Conservation (phyloP, 192 early-diverging fungal species). For the Coemansia sp. region DNA sequence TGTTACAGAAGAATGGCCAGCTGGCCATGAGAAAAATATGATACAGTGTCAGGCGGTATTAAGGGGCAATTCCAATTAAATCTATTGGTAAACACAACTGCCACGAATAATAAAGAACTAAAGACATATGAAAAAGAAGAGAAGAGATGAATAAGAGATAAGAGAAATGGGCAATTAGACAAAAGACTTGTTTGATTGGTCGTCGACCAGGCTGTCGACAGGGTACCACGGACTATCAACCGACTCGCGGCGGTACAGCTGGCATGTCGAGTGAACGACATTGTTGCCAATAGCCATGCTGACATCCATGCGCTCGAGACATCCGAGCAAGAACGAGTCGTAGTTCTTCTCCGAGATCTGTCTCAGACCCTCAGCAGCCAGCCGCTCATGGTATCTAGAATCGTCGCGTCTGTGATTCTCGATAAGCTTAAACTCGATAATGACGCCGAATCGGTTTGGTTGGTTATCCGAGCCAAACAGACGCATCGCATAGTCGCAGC, state of each 20-base stretch:
- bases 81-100: too few species aligned
- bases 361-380: slow-evolving; percentile 10
- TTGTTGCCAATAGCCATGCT: slow-evolving; percentile 42
- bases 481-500: slow-evolving; percentile 23
- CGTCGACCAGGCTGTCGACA: slow-evolving; percentile 7
- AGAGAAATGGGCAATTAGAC: too few species aligned
- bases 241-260: slow-evolving; percentile 16
- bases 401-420: slow-evolving; percentile 9
- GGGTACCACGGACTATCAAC: slow-evolving; percentile 19
- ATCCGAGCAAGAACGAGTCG: slow-evolving; percentile 20
- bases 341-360: slow-evolving; percentile 25
- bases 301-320: slow-evolving; percentile 36
- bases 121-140: too few species aligned
- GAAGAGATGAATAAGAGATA: too few species aligned
- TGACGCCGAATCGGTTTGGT: slow-evolving; percentile 30
- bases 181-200: slow-evolving; percentile 3
- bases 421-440: slow-evolving; percentile 42
- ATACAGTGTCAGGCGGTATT: too few species aligned
- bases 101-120: too few species aligned
- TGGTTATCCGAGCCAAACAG: slow-evolving; percentile 20
- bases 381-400: slow-evolving; percentile 3
- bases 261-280: slow-evolving; percentile 9
- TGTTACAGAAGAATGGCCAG: too few species aligned
- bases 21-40: too few species aligned
- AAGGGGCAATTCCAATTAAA: too few species aligned